Conservation (phyloP, 441 rosid species). For the Theobroma grandiflorum region DNA sequence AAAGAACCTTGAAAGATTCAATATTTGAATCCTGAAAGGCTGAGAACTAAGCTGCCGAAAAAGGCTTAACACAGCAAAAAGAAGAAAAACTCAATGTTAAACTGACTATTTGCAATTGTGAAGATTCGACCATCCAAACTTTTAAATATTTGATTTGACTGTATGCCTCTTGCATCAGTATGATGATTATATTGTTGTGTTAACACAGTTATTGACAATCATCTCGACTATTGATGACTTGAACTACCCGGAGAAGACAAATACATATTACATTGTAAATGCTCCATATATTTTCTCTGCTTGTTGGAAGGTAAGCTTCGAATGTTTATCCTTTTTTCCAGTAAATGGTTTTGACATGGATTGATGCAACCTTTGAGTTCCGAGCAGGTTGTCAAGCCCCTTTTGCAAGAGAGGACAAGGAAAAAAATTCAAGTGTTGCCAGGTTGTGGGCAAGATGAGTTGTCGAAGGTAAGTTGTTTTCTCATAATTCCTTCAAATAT, state of each 20-base stretch:
- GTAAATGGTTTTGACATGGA: conserved; percentile 5
- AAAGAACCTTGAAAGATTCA: conserved; percentile 1
- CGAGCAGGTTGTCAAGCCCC: conserved; percentile 89
- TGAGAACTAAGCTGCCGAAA: background rate
- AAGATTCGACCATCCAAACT: background rate
- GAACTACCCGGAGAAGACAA: conserved; percentile 97
- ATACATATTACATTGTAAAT: conserved; percentile 84
- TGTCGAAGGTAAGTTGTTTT: conserved; percentile 62
- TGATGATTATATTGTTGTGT: conserved; percentile 9
- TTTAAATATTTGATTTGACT: conserved; percentile 3
- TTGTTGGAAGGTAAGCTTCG: conserved; percentile 80
- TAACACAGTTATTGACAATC: conserved; percentile 78
- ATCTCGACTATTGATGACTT: conserved; percentile 88
- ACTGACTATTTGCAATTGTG: background rate
- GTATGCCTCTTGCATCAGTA: background rate
- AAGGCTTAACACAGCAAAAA: background rate
- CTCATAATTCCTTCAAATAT: conserved; percentile 13
- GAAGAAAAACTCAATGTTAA: conserved; percentile 19
- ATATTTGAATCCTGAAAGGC: background rate
- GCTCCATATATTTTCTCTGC: conserved; percentile 94
- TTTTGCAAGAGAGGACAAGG: conserved; percentile 93
- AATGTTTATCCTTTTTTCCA: background rate
- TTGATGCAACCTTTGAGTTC: conserved; percentile 9
- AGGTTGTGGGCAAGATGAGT: conserved; percentile 83
- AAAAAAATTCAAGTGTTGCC: conserved; percentile 78